Conservation (phyloP, 306 rosid genomes). For the Cyclanthera cordifolia region DNA sequence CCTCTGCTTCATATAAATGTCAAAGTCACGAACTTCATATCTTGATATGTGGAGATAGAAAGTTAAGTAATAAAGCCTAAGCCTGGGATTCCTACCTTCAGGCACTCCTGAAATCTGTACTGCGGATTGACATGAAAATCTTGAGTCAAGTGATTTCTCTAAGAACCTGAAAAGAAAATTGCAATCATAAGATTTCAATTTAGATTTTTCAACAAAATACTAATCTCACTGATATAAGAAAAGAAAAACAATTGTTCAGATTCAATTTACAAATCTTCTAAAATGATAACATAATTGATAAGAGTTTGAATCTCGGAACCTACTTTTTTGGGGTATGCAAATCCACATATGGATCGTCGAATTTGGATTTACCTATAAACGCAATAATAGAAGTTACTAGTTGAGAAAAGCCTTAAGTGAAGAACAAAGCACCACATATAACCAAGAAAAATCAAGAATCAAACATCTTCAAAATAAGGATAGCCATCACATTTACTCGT, state of each 20-base stretch:
- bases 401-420: not conserved
- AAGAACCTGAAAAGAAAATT: not conserved
- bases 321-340: conserved; percentile 30
- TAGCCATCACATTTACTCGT: not conserved
- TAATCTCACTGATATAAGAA: not conserved
- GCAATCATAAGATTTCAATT: not conserved
- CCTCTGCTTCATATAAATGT: conserved; percentile 17
- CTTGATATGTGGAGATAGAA: not conserved
- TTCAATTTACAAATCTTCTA: not conserved
- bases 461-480: not conserved
- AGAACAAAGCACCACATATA: not conserved
- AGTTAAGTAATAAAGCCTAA: conserved; percentile 1
- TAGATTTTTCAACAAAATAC: not conserved
- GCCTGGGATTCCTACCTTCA: conserved; percentile 27
- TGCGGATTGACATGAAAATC: conserved; percentile 20
- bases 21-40: not conserved
- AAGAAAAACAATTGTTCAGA: not conserved
- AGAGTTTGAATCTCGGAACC: conserved; percentile 23
- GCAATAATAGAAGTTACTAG: not conserved
- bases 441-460: not conserved
- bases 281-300: not conserved
- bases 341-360: conserved; percentile 23
- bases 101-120: conserved; percentile 10
- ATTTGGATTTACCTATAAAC: conserved; percentile 19
- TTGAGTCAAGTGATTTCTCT: conserved; percentile 21